Evolutionary conservation across 1,139 yeast species (phyloP), one percentile per base, ranked within the genome.

Genomic region (Kodamaea alishanica): DNA sequence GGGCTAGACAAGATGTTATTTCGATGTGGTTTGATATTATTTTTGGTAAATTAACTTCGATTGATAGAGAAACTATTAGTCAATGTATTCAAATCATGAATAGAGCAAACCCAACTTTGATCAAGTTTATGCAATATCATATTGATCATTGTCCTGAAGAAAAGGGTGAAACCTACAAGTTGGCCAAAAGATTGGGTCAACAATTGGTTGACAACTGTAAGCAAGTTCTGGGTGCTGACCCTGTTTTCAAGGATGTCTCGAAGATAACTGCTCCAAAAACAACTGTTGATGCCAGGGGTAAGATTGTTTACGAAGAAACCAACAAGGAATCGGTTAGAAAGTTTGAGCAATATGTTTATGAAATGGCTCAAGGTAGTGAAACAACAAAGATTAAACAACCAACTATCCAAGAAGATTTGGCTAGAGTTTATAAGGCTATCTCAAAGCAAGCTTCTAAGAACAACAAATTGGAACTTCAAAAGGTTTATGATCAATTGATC

Each of bases 81-180:
- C 96, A 90, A 64, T 95, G 98, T 67, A 90, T 92, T 57, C 89
- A 89, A 65, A 87, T 92, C 63, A 90, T 92, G 97, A 92, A 92
- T 78, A 83, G 97, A 67, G 81, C 97, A 33, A 89, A 88, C 66
- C 96, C 95, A 47, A 81, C 95, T 35, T 77, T 92, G 60, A 85
- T 92, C 55, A 92, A 89, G 60, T 89, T 90, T 62, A 92, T 92
- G 97, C 96, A 92, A 68, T 92, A 90, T 67, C 96, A 90, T 65
- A 84, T 92, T 62, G 96, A 89, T 61, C 89, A 86, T 60, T 85
- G 92, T 44, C 96, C 97, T 45, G 84, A 80, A 44, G 76, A 83
- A 53, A 86, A 85, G 63, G 97, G 97, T 60, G 95, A 85, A 60
- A 78, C 82, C 41, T 92, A 90, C 67, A 80, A 84, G 61, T 79